phyloP scores from a whole-genome alignment of 495 filamentous ascomycete genomes.

The Usnea hakonensis region DNA sequence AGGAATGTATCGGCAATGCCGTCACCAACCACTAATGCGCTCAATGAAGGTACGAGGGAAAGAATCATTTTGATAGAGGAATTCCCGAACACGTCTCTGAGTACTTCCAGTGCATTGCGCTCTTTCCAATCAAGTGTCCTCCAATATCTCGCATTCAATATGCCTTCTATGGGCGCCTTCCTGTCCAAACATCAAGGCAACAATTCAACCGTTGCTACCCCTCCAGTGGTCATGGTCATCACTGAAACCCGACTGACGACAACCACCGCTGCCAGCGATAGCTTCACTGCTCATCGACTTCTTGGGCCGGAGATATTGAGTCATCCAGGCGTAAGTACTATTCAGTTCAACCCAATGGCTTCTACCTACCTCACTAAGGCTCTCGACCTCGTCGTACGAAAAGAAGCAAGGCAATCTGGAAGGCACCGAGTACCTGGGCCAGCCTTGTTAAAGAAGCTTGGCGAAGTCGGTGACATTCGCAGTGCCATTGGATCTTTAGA shows the following conservation, averaged over 20 bases:
- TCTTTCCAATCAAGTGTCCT: slow-evolving; percentile 70
- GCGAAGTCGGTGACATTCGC: slow-evolving; percentile 82
- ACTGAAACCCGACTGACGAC: slow-evolving; percentile 79
- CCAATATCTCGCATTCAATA: slow-evolving; percentile 60
- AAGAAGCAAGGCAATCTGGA: slow-evolving; percentile 66
- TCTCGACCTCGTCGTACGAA: slow-evolving; percentile 66
- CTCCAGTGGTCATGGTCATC: slow-evolving; percentile 80
- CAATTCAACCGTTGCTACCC: slow-evolving; percentile 35
- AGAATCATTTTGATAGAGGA: slow-evolving; percentile 84
- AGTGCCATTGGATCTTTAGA: slow-evolving; percentile 85
- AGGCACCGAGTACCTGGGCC: slow-evolving; percentile 61
- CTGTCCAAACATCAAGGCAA: slow-evolving; percentile 16
- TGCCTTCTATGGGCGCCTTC: slow-evolving; percentile 36
- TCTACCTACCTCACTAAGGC: slow-evolving; percentile 80
- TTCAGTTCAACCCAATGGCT: slow-evolving; percentile 90
- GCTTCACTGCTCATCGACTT: slow-evolving; percentile 80
- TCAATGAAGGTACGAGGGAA: slow-evolving; percentile 21
- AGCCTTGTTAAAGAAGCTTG: slow-evolving; percentile 61
- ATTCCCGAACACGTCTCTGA: slow-evolving; percentile 75
- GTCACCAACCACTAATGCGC: not conserved
- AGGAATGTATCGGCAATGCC: not conserved
- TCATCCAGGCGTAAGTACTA: slow-evolving; percentile 63
- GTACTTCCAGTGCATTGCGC: slow-evolving; percentile 56
- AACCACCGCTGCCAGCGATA: slow-evolving; percentile 68
- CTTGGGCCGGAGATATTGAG: slow-evolving; percentile 76